Evolutionary conservation across 2,329 filamentous ascomycete genomes (phyloP).

Genomic region (Pseudocercospora crystallina): DNA sequence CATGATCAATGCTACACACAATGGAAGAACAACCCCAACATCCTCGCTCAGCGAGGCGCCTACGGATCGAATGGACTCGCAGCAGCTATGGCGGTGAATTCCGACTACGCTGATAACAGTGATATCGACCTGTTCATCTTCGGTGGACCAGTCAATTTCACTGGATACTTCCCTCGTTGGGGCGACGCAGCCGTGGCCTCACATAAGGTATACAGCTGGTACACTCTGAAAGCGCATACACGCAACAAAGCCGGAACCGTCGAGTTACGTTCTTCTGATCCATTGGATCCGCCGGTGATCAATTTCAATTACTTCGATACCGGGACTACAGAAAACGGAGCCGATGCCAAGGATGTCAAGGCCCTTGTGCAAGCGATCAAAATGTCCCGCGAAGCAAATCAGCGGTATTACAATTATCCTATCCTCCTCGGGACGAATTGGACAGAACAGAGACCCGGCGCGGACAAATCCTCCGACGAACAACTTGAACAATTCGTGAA

Average conservation of each 20-base stretch:
- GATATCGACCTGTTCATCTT: constrained; percentile 56
- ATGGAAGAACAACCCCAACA: constrained; percentile 41
- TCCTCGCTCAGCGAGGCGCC: constrained; percentile 40
- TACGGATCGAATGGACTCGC: constrained; percentile 55
- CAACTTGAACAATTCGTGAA: constrained; percentile 49
- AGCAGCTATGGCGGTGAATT: constrained; percentile 45
- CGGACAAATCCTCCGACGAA: constrained; percentile 42
- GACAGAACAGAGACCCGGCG: constrained; percentile 43
- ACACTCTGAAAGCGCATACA: constrained; percentile 63
- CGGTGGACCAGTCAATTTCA: constrained; percentile 56
- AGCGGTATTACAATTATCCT: constrained; percentile 14
- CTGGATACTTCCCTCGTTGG: constrained; percentile 57
- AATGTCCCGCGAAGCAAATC: constrained; percentile 25
- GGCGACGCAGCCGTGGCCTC: constrained; percentile 46
- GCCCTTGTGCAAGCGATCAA: constrained; percentile 52
- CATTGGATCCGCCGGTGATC: constrained; percentile 63
- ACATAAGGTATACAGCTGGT: constrained; percentile 50
- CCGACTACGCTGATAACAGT: constrained; percentile 41
- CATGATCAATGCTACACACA: constrained; percentile 44
- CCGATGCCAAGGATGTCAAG: constrained; percentile 47
- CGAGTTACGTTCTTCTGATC: constrained; percentile 59
- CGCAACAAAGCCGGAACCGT: constrained; percentile 63
- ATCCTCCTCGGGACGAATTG: constrained; percentile 21
- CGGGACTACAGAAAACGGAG: constrained; percentile 39
- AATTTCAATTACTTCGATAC: constrained; percentile 60